These are phyloP conservation scores for Panicum miliaceum DNA, from an alignment of 176 grass and related monocot genomes.

Conservation along the genomic window DNA sequence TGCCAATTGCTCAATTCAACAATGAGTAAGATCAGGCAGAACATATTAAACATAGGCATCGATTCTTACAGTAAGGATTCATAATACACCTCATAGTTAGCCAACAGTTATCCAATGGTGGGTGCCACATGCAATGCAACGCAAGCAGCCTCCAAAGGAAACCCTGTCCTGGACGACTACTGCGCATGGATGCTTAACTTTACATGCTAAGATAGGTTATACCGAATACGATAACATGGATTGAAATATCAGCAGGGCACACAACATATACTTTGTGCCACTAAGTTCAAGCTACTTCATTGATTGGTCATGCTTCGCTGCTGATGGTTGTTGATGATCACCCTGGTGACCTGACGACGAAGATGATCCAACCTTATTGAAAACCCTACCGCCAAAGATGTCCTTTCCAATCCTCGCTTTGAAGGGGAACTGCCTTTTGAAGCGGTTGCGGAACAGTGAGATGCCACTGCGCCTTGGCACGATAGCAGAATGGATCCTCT, in stretches of 20 bases:
- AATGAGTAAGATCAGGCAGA: background rate
- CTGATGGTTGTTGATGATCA: background rate
- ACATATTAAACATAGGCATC: constrained; percentile 26
- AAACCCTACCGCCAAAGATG: constrained; percentile 67
- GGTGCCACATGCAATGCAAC: constrained; percentile 22
- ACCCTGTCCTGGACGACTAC: background rate
- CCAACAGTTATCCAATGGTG: constrained; percentile 36
- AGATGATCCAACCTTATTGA: constrained; percentile 58
- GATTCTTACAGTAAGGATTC: constrained; percentile 36
- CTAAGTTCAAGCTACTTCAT: constrained; percentile 50
- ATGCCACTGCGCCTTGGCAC: constrained; percentile 13
- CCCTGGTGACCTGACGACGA: constrained; percentile 57
- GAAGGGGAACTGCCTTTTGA: constrained; percentile 84
- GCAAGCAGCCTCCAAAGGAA: constrained; percentile 43
- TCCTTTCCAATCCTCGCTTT: constrained; percentile 85
- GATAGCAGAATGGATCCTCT: constrained; percentile 56
- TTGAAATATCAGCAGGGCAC: constrained; percentile 21
- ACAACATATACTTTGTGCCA: constrained; percentile 2
- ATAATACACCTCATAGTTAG: constrained; percentile 33
- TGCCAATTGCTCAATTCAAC: constrained; percentile 4
- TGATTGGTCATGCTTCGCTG: constrained; percentile 5
- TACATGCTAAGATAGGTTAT: constrained; percentile 39
- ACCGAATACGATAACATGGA: constrained; percentile 16
- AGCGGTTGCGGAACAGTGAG: constrained; percentile 60
- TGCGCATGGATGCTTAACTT: constrained; percentile 28